Percentiles rank a stretch among this genome's conserved stretches.
Evolutionary conservation across 441 rosid genomes (phyloP).

Genomic region (Daphne laureola): DNA sequence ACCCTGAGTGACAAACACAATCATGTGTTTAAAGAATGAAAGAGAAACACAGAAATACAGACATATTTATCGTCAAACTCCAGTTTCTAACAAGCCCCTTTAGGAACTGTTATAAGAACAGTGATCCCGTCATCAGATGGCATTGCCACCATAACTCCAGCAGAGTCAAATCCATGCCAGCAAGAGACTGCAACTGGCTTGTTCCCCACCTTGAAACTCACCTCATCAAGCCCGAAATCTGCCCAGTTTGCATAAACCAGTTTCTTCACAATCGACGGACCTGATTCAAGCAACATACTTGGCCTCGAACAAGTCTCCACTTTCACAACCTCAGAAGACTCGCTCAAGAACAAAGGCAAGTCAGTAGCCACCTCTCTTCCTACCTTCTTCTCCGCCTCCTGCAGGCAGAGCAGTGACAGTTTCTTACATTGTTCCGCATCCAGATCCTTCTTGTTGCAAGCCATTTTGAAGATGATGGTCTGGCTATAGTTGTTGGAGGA

Average conservation of each 20-base stretch:
- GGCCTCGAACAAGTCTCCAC: constrained; percentile 25
- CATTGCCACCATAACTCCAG: constrained; percentile 36
- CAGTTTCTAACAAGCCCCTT: not conserved
- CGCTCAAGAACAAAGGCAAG: constrained; percentile 36
- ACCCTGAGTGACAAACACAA: too few relatives aligned
- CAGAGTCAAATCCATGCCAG: constrained; percentile 39
- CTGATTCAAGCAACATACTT: constrained; percentile 9
- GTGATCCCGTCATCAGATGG: constrained; percentile 15
- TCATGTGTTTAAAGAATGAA: too few relatives aligned
- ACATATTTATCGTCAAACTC: too few relatives aligned
- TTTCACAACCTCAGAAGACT: constrained; percentile 22
- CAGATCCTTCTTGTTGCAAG: not conserved
- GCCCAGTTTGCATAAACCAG: constrained; percentile 23
- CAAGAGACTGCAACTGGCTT: constrained; percentile 28
- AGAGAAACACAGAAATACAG: too few relatives aligned
- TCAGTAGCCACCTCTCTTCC: constrained; percentile 15
- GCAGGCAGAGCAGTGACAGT: constrained; percentile 22
- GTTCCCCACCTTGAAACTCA: constrained; percentile 31
- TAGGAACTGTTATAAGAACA: constrained; percentile 32
- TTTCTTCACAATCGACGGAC: not conserved
- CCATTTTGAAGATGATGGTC: constrained; percentile 23
- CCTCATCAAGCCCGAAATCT: constrained; percentile 25
- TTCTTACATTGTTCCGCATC: constrained; percentile 13
- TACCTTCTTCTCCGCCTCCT: constrained; percentile 23
- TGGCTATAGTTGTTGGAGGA: constrained; percentile 27